A percentile compares a stretch with the other conserved stretches of the same genome.
Evolutionary conservation across 371 early-diverging fungal genomes (phyloP).

Genomic region (Mortierella sp.): DNA sequence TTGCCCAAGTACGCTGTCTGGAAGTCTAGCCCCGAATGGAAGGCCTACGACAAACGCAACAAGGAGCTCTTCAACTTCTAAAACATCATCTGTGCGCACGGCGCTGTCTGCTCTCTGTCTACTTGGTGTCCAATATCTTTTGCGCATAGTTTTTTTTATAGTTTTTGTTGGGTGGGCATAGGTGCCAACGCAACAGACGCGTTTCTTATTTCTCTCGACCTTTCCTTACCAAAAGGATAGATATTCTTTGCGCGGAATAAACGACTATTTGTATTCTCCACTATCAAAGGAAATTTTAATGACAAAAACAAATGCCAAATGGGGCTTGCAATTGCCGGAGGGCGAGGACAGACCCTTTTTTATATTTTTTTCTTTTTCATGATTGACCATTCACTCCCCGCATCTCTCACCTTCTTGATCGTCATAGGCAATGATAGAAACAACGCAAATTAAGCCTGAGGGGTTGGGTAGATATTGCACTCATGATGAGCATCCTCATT

Average conservation of each 20-base stretch:
- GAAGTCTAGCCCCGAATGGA: slow-evolving; percentile 30
- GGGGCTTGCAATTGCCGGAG: slow-evolving; percentile 1
- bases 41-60: slow-evolving; percentile 21
- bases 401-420: background rate
- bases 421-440: background rate
- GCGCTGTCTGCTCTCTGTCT: too few relatives aligned
- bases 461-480: too few relatives aligned
- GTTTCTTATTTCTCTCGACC: too few relatives aligned
- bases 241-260: too few relatives aligned
- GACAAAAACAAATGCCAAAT: slow-evolving; percentile 1
- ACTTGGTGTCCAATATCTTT: too few relatives aligned
- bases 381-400: background rate
- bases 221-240: too few relatives aligned
- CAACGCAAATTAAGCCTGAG: too few relatives aligned
- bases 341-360: background rate
- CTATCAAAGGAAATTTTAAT: background rate
- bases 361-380: background rate
- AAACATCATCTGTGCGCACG: too few relatives aligned
- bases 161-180: too few relatives aligned
- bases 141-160: too few relatives aligned
- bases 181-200: too few relatives aligned
- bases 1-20: slow-evolving; percentile 31
- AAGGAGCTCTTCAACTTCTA: slow-evolving; percentile 20
- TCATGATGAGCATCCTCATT: background rate
- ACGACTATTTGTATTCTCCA: too few relatives aligned